Conservation (phyloP, 1,284 basidiomycete genomes). For the Schizophyllum amplum region DNA sequence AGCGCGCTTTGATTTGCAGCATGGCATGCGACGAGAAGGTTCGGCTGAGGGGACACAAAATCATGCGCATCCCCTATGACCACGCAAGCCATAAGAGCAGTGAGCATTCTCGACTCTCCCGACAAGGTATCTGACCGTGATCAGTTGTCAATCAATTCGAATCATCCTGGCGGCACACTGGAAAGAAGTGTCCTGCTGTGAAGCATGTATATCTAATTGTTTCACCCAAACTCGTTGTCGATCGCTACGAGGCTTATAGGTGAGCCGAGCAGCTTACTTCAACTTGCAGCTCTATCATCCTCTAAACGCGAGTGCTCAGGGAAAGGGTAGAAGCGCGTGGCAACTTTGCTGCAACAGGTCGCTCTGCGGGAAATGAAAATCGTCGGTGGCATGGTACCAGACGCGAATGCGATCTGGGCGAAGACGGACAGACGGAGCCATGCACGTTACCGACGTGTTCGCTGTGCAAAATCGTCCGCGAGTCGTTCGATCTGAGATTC, state of each 20-base stretch:
- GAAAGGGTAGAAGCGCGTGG: slow-evolving; percentile 46
- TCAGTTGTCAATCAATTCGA: background rate
- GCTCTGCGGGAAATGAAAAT: slow-evolving; percentile 55
- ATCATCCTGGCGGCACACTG: slow-evolving; percentile 52
- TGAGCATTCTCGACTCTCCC: too few relatives aligned
- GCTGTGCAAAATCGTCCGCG: slow-evolving; percentile 48
- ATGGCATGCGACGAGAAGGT: too few relatives aligned
- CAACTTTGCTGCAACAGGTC: slow-evolving; percentile 40
- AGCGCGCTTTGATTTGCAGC: too few relatives aligned
- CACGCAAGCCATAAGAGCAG: too few relatives aligned
- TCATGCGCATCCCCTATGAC: too few relatives aligned
- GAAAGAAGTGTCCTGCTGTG: slow-evolving; percentile 42
- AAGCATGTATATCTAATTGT: slow-evolving; percentile 54
- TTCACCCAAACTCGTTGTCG: slow-evolving; percentile 32
- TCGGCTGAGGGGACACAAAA: too few relatives aligned
- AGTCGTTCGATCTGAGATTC: slow-evolving; percentile 50
- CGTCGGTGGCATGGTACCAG: slow-evolving; percentile 51
- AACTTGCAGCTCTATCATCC: background rate
- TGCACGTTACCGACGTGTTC: slow-evolving; percentile 48
- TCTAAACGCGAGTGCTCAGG: slow-evolving; percentile 18
- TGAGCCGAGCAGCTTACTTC: slow-evolving; percentile 18
- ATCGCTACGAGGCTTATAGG: slow-evolving; percentile 51
- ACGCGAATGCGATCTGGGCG: slow-evolving; percentile 49
- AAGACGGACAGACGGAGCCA: slow-evolving; percentile 44
- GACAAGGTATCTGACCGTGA: too few relatives aligned